phyloP scores from a whole-genome alignment of 1,139 yeast genomes.

The Taiozyma sp. region DNA sequence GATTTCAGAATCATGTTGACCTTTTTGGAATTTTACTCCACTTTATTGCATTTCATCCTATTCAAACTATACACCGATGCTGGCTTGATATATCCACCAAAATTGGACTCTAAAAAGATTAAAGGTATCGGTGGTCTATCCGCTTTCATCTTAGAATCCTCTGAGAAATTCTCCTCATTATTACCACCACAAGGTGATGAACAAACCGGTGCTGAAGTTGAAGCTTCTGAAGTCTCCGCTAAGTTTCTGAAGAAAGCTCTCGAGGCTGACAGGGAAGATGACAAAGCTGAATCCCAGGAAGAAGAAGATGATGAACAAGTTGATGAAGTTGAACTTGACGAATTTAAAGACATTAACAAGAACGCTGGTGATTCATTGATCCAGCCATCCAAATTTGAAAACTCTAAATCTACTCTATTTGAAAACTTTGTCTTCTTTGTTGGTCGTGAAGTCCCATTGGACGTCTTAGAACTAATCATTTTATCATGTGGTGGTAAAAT shows the following conservation, averaged over 20 bases:
- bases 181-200: slow-evolving; percentile 49
- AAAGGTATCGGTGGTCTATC: slow-evolving; percentile 66
- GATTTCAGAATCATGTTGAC: slow-evolving; percentile 98
- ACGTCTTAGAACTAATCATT: slow-evolving; percentile 81
- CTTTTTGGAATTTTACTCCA: slow-evolving; percentile 91
- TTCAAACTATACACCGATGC: slow-evolving; percentile 81
- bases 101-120: slow-evolving; percentile 75
- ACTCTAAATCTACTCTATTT: slow-evolving; percentile 60
- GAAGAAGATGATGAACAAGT: slow-evolving; percentile 37
- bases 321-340: slow-evolving; percentile 54
- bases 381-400: slow-evolving; percentile 67
- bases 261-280: slow-evolving; percentile 38
- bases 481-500: slow-evolving; percentile 84
- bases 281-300: slow-evolving; percentile 32
- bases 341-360: slow-evolving; percentile 56
- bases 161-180: slow-evolving; percentile 32
- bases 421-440: slow-evolving; percentile 73
- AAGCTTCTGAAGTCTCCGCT: slow-evolving; percentile 27
- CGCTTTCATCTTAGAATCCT: slow-evolving; percentile 66
- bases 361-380: slow-evolving; percentile 69
- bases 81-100: slow-evolving; percentile 88
- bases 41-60: slow-evolving; percentile 80
- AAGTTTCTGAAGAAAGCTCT: slow-evolving; percentile 31
- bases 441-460: slow-evolving; percentile 95
- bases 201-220: slow-evolving; percentile 33